Percentiles rank a stretch among this genome's conserved stretches.
These are phyloP conservation scores for Volvox reticuliferus DNA, from an alignment of 139 green algal genomes.

Conservation along the genomic window DNA sequence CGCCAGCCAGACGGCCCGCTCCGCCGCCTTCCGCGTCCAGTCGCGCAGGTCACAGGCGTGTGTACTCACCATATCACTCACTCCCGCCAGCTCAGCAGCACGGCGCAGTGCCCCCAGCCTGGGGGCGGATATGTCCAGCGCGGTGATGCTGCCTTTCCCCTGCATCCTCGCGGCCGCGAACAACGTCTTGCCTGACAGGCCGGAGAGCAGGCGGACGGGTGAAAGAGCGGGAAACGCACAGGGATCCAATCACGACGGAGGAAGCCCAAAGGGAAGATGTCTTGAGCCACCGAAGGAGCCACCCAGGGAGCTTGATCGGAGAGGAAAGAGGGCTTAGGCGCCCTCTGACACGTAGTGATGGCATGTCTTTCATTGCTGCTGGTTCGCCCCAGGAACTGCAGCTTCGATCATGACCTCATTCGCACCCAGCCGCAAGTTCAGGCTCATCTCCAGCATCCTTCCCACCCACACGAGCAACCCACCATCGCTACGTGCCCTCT, in stretches of 20 bases:
- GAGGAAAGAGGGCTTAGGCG: too few species aligned
- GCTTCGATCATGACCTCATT: too few species aligned
- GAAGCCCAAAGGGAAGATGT: too few species aligned
- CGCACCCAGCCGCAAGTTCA: too few species aligned
- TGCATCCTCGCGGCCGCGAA: conserved; percentile 74
- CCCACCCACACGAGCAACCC: background rate
- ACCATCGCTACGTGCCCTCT: too few species aligned
- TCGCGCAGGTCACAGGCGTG: conserved; percentile 54
- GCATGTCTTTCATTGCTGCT: too few species aligned
- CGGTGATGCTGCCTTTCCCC: conserved; percentile 59
- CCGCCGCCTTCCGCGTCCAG: conserved; percentile 27
- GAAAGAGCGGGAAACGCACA: background rate
- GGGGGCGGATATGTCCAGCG: conserved; percentile 61
- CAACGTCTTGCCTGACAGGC: conserved; percentile 80
- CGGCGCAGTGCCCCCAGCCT: conserved; percentile 56
- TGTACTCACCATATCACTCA: conserved; percentile 32
- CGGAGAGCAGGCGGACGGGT: background rate
- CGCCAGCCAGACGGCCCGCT: conserved; percentile 6
- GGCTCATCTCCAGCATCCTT: too few species aligned
- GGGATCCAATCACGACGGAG: too few species aligned
- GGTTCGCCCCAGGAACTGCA: too few species aligned
- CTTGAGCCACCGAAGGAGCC: too few species aligned
- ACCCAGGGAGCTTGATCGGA: too few species aligned
- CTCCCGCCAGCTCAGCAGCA: conserved; percentile 48
- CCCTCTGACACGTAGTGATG: too few species aligned